These are phyloP conservation scores for Chimonanthus salicifolius DNA, from an alignment of 164 flowering plant species.

Conservation along the genomic window DNA sequence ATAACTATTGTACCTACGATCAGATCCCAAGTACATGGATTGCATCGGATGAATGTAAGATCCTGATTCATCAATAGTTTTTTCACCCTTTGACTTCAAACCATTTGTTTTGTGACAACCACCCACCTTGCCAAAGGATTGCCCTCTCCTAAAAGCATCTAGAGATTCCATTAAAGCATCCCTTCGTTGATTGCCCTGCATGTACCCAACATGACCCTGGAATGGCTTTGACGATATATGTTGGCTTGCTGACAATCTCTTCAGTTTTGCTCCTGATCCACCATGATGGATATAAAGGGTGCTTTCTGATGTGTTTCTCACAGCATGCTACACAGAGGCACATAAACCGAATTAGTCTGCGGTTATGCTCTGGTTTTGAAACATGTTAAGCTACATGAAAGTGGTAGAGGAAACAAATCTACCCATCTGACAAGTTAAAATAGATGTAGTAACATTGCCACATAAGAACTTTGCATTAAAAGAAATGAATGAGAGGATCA, in stretches of 20 bases:
- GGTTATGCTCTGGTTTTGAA: background rate
- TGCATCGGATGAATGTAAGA: conserved; percentile 64
- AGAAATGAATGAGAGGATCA: background rate
- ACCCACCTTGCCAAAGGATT: conserved; percentile 18
- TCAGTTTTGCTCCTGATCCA: conserved; percentile 83
- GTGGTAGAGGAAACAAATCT: background rate
- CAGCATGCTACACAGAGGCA: conserved; percentile 37
- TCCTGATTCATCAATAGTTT: conserved; percentile 19
- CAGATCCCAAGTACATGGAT: conserved; percentile 81
- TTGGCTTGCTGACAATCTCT: conserved; percentile 46
- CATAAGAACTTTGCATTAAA: background rate
- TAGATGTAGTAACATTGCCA: background rate
- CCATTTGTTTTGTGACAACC: background rate
- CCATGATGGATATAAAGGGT: conserved; percentile 25
- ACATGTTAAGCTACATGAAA: background rate
- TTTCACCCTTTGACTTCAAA: conserved; percentile 11
- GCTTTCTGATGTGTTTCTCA: conserved; percentile 21
- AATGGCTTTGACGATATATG: conserved; percentile 15
- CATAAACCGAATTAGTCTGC: background rate
- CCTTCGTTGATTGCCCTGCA: conserved; percentile 15
- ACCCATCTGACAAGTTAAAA: background rate
- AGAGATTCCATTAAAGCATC: conserved; percentile 23
- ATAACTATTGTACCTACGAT: conserved; percentile 91
- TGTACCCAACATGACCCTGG: conserved; percentile 20
- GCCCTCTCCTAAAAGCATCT: conserved; percentile 45